Base-by-base conservation (phyloP, 306 rosid species). In the Aeschynomene evenia region DNA sequence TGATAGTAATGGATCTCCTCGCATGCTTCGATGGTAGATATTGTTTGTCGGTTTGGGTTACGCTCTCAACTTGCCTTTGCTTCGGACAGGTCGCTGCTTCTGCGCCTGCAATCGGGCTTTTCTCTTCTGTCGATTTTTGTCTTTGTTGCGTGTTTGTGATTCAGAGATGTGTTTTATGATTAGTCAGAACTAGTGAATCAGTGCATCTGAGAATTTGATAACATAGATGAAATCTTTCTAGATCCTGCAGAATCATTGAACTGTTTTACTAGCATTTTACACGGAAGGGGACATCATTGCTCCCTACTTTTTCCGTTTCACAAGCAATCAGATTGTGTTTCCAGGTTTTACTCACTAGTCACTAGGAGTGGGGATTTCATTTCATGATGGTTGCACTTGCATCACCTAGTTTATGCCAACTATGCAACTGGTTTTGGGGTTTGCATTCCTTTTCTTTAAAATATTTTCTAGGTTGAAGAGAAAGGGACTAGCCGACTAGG, bases 391-490 rank as follows among this genome's bases (percentile, higher is more conserved):
- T 43, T n/a, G 8, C 18, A 13, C 51, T 45, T 45, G 7, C 51
- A 15, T 45, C 43, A 37, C 43, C 9, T 37, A 9, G 43, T 37
- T 48, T 9, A 14, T 55, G 23, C 11, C 36, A 31, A 43, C 48
- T 42, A 29, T 29, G 55, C 51, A 45, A 40, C 46, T 3, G 15
- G 46, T 11, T 40, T 40, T 40, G 46, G 46, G 15, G 12, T 40
- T 40, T 40, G 34, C 20, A 16, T 60, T n/a, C 7, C 14, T 60
- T 43, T 70, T 63, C 11, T 77, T 14, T 63, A 21, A 74, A 23
- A 56, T 56, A 34, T 42, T 48, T 39, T 68, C 74, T 75, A 33
- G 78, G 64, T 66, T 5, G 53, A 61, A 63, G 66, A 12, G 23
- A 48, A 77, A 37, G 63, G 39, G 18, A 8, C 43, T 37, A 37